A percentile compares a stretch with the other conserved stretches of the same genome.
These are phyloP conservation scores for Odonthalia washingtoniensis DNA, from an alignment of 31 red algal species.

Conservation along the genomic window DNA sequence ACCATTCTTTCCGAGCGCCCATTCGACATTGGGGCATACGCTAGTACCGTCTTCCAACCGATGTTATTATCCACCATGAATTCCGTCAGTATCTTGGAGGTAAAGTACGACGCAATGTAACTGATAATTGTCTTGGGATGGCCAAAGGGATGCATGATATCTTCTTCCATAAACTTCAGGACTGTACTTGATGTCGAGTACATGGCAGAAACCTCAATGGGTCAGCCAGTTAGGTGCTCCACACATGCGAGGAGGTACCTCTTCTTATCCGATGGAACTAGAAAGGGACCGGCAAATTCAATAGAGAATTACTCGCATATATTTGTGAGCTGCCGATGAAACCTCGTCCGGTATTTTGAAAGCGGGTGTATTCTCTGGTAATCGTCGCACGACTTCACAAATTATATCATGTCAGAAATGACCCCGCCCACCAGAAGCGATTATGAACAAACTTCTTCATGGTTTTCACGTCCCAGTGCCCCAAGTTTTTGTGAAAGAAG, in stretches of 20 bases:
- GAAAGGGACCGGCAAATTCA: background rate
- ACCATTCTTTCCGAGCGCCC: background rate
- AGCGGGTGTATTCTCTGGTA: background rate
- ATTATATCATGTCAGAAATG: background rate
- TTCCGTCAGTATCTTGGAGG: background rate
- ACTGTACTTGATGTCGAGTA: background rate
- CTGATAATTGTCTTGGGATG: background rate
- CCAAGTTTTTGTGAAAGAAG: background rate
- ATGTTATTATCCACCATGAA: background rate
- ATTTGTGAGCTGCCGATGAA: background rate
- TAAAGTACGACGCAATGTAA: background rate
- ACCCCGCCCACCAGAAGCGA: conserved; percentile 4
- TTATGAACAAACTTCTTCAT: background rate
- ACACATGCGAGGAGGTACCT: background rate
- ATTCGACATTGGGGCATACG: conserved; percentile 8
- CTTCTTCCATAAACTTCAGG: background rate
- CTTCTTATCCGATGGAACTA: background rate
- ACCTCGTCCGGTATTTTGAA: background rate
- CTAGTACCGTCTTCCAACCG: background rate
- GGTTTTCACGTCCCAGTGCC: background rate
- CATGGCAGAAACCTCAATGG: background rate
- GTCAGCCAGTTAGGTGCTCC: conserved; percentile 16
- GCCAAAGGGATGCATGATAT: background rate
- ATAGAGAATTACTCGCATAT: background rate
- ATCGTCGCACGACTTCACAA: background rate